Percentiles rank a stretch among this genome's conserved stretches.
Evolutionary conservation across 345 rosid species (phyloP).

Genomic region (Pistacia vera): DNA sequence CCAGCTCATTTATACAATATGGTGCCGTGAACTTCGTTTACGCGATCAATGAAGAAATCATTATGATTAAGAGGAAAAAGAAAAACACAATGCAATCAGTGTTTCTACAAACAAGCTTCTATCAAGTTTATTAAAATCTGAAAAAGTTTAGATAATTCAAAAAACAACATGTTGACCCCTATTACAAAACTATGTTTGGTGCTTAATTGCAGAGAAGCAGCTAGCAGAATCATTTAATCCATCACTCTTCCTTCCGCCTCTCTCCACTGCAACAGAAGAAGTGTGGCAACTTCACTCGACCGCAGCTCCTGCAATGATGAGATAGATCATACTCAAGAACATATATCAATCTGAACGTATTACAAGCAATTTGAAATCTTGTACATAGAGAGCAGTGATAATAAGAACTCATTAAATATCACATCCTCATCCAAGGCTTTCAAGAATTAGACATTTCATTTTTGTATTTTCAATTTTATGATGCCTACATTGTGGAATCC

Average conservation of each 20-base stretch:
- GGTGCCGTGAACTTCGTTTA: neutral
- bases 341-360: neutral
- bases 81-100: neutral
- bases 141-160: neutral
- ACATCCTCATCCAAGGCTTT: neutral
- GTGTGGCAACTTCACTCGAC: conserved; percentile 88
- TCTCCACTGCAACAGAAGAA: conserved; percentile 97
- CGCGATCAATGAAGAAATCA: neutral
- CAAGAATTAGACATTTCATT: neutral
- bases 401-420: neutral
- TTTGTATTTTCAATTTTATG: neutral
- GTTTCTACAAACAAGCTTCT: neutral
- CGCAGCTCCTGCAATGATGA: conserved; percentile 67
- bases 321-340: neutral
- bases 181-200: neutral
- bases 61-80: neutral
- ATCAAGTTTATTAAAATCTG: neutral
- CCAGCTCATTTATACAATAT: neutral
- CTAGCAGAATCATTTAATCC: conserved; percentile 22
- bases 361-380: neutral
- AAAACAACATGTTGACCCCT: neutral
- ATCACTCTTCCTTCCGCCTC: conserved; percentile 28
- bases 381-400: neutral
- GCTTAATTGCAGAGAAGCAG: neutral
- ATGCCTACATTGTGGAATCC: neutral